phyloP scores from a whole-genome alignment of 1,284 basidiomycete genomes.

The Leccinum subrobustum region DNA sequence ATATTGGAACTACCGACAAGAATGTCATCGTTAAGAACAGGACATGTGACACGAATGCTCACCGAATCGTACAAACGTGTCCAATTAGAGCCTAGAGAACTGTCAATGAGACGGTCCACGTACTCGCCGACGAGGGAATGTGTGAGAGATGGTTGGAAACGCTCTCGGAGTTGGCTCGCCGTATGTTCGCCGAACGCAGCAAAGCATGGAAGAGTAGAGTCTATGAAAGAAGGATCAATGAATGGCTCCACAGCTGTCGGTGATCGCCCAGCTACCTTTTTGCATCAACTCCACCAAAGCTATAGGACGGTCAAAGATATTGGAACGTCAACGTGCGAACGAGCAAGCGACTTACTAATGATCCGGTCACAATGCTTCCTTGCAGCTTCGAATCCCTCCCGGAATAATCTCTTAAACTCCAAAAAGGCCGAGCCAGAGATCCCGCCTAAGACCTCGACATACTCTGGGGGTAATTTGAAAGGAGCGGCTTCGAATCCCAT shows the following conservation, averaged over 20 bases:
- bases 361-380: constrained; percentile 97
- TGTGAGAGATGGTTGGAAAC: constrained; percentile 91
- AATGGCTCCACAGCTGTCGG: neutral
- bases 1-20: constrained; percentile 64
- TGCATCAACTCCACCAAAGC: constrained; percentile 97
- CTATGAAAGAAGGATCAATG: constrained; percentile 41
- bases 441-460: constrained; percentile 95
- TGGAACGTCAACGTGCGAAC: constrained; percentile 2
- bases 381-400: constrained; percentile 90
- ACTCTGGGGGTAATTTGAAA: constrained; percentile 94
- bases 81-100: constrained; percentile 89
- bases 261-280: constrained; percentile 59
- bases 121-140: constrained; percentile 87
- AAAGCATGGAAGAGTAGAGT: constrained; percentile 94
- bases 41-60: constrained; percentile 27
- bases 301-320: constrained; percentile 30
- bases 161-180: constrained; percentile 81
- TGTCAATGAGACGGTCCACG: constrained; percentile 85
- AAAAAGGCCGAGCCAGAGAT: constrained; percentile 73
- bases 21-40: constrained; percentile 6
- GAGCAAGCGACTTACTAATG: constrained; percentile 65
- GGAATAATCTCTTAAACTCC: constrained; percentile 88
- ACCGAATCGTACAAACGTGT: constrained; percentile 91
- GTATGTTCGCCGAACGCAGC: constrained; percentile 89
- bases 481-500: constrained; percentile 99